A percentile compares a stretch with the other conserved stretches of the same genome.
phyloP scores from a whole-genome alignment of 2,329 filamentous ascomycete genomes.

The Cladobotryum protrusum region DNA sequence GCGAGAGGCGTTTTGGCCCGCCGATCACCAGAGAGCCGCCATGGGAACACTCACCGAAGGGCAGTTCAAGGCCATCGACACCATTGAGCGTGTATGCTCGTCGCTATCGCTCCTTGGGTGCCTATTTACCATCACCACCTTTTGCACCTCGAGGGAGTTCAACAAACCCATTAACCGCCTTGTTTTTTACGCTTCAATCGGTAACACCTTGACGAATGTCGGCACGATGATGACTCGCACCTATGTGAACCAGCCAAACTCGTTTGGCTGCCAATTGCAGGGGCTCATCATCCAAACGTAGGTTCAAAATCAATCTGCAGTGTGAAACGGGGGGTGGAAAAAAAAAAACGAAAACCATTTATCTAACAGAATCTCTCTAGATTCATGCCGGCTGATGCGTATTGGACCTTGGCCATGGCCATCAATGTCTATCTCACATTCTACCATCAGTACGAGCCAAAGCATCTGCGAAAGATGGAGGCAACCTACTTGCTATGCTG shows the following conservation, averaged over 20 bases:
- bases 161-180: conserved; percentile 76
- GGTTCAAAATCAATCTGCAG: conserved; percentile 18
- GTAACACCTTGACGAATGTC: conserved; percentile 67
- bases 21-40: background rate
- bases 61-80: conserved; percentile 1
- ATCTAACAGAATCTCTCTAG: conserved; percentile 34
- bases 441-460: conserved; percentile 60
- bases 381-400: conserved; percentile 66
- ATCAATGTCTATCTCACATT: conserved; percentile 74
- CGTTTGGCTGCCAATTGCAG: conserved; percentile 56
- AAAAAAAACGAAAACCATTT: no score
- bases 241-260: conserved; percentile 40
- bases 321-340: background rate
- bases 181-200: conserved; percentile 72
- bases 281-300: conserved; percentile 70
- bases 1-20: no score
- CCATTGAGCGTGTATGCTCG: conserved; percentile 5
- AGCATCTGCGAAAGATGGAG: conserved; percentile 57
- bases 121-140: conserved; percentile 62
- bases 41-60: conserved; percentile 6
- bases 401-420: conserved; percentile 73
- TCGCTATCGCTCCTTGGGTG: conserved; percentile 48
- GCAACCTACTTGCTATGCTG: conserved; percentile 58
- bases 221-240: conserved; percentile 59
- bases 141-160: conserved; percentile 56